These are phyloP conservation scores for Aspergillus piperis DNA, from an alignment of 2,329 filamentous ascomycete genomes.

Conservation along the genomic window DNA sequence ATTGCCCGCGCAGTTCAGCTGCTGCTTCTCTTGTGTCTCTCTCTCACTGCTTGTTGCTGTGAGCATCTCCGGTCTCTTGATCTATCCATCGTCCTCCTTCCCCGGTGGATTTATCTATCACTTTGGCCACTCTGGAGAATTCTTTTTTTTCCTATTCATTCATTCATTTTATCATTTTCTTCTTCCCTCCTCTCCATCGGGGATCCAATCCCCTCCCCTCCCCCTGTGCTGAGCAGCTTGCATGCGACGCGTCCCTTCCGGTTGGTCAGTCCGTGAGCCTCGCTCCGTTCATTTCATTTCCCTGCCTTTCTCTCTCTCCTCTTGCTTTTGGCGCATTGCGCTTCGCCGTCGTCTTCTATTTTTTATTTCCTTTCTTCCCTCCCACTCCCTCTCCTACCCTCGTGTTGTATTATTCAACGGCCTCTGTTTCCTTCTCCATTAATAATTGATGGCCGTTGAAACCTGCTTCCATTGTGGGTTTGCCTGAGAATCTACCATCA, in stretches of 20 bases:
- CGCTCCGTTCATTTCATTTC: background rate
- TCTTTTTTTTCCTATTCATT: background rate
- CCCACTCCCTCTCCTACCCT: background rate
- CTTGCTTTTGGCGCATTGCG: slow-evolving; percentile 1
- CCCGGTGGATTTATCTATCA: too few species aligned
- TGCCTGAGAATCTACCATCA: slow-evolving; percentile 6
- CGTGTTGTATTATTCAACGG: background rate
- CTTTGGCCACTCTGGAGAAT: too few species aligned
- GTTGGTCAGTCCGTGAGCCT: background rate
- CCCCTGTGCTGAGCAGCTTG: background rate
- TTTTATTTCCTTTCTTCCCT: background rate
- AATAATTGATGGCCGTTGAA: background rate
- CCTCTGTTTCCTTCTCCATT: background rate
- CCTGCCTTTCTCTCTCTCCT: background rate
- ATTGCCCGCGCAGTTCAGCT: too few species aligned
- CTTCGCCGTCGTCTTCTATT: background rate
- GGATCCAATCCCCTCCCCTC: background rate
- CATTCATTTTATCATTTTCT: background rate
- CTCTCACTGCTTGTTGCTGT: too few species aligned
- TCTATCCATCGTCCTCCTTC: too few species aligned
- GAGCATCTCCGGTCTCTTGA: too few species aligned
- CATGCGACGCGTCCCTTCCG: slow-evolving; percentile 18
- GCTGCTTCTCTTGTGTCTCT: too few species aligned
- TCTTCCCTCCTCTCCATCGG: background rate
- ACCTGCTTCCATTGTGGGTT: slow-evolving; percentile 18